phyloP scores from a whole-genome alignment of 2,329 filamentous ascomycete genomes.

The Alternaria consortialis region DNA sequence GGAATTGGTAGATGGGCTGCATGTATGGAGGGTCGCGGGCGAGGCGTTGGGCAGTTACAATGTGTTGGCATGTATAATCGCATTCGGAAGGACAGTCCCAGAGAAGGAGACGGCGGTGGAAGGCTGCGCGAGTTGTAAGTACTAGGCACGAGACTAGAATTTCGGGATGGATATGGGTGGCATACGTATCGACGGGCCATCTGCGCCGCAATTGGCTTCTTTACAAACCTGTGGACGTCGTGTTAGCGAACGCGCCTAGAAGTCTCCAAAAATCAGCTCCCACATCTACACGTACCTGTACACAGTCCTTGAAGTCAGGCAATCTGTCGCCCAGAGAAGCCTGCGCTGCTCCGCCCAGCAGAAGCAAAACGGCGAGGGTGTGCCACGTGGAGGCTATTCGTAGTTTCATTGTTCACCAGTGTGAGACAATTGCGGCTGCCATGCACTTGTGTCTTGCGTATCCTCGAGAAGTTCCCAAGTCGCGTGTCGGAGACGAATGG shows the following conservation, averaged over 20 bases:
- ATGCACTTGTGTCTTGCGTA: background rate
- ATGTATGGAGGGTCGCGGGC: slow-evolving; percentile 69
- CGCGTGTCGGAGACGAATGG: slow-evolving; percentile 4
- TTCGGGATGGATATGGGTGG: slow-evolving; percentile 2
- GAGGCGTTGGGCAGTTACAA: slow-evolving; percentile 78
- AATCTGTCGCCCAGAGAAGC: slow-evolving; percentile 86
- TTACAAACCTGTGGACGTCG: slow-evolving; percentile 72
- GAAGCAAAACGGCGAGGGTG: slow-evolving; percentile 32
- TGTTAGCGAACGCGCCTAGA: slow-evolving; percentile 20
- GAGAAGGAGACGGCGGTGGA: slow-evolving; percentile 84
- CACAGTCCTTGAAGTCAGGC: slow-evolving; percentile 86
- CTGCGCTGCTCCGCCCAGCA: slow-evolving; percentile 51
- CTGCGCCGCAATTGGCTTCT: slow-evolving; percentile 77
- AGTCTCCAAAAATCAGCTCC: background rate
- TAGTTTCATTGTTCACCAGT: slow-evolving; percentile 38
- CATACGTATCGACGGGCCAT: slow-evolving; percentile 74
- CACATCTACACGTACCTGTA: slow-evolving; percentile 68
- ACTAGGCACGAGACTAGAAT: background rate
- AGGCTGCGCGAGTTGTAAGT: slow-evolving; percentile 62
- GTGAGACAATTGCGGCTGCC: background rate
- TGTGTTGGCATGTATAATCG: slow-evolving; percentile 97
- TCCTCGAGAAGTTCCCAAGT: background rate
- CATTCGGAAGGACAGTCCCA: slow-evolving; percentile 95
- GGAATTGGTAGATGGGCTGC: slow-evolving; percentile 83
- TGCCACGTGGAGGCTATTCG: slow-evolving; percentile 36